phyloP scores from a whole-genome alignment of 1,284 basidiomycete species.

The Marasmius sp. region DNA sequence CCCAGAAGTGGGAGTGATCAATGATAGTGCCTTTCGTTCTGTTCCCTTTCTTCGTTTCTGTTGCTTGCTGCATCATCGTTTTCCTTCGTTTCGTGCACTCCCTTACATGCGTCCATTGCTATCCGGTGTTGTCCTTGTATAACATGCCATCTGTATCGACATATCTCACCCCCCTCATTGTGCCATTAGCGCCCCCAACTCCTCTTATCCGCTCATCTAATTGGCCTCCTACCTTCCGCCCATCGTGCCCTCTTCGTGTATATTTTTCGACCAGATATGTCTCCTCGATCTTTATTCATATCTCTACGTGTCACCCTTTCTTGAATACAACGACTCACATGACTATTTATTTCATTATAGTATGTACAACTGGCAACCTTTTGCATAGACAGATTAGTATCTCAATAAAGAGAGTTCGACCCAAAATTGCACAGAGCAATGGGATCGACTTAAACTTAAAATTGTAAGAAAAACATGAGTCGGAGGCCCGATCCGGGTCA shows the following conservation, averaged over 20 bases:
- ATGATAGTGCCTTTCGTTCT: not conserved
- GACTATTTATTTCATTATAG: not conserved
- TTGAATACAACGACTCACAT: conserved; percentile 1
- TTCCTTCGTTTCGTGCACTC: not conserved
- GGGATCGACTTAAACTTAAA: not conserved
- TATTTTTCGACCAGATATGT: not conserved
- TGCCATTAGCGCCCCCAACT: not conserved
- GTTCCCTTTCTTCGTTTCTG: not conserved
- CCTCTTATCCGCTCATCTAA: not conserved
- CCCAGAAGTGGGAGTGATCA: not conserved
- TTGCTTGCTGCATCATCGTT: not conserved
- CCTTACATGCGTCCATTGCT: not conserved
- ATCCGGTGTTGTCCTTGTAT: not conserved
- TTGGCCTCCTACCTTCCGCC: not conserved
- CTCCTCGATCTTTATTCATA: not conserved
- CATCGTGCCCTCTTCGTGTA: not conserved
- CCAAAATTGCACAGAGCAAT: not conserved
- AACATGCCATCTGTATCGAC: conserved; percentile 8
- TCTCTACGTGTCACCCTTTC: not conserved
- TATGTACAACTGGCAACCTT: conserved; percentile 1
- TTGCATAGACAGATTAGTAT: not conserved
- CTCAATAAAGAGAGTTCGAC: not conserved
- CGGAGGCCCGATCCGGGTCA: too few species aligned
- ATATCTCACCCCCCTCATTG: not conserved
- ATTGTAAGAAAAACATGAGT: too few species aligned